Evolutionary conservation across 1,139 yeast genomes (phyloP), one percentile per base, ranked within the genome.

Genomic region (Nematodospora anomalae): DNA sequence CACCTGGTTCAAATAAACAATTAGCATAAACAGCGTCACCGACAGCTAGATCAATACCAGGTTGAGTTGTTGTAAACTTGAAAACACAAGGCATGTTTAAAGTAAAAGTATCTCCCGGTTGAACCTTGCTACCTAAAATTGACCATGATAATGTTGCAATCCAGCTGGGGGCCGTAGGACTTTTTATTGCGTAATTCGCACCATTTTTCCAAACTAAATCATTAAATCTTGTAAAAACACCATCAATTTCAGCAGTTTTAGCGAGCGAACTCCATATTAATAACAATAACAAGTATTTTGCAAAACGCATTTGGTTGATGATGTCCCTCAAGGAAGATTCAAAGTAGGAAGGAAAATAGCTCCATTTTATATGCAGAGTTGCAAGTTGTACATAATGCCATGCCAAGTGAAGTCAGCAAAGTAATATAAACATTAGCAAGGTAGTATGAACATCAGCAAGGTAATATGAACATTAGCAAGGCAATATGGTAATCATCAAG

Each of bases 81-180:
- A 51, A 62, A 3, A 58, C 67, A 47, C 63, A 53, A 4, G 66
- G 66, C 45, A 64, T 42, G 13, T 36, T 37, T 33, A 64, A 55
- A 1, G 57, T 47, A 45, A 64, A 62, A 6, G 67, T 61, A 40
- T 64, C 69, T 11, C 67, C 66, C 0, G 64, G 39, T 2, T 36
- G 24, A 3, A 53, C 50, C 1, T 45, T 36, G 4, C 50, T 18
- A n/a, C 57, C 58, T 9, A 39, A 33, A 6, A 64, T 44, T 1
- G 33, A 24, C 68, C 68, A 64, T 3, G 41, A 37, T n/a, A 62
- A 36, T 1, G 48, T 42, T 2, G 57, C 59, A 10, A 37, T 30
- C 66, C 67, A 62, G 42, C 44, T 51, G 1, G 62, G 60, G 16
- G 32, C 32, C 12, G 29, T 15, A 0, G 61, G 61, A 3, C 40